Conservation (phyloP, 2,329 filamentous ascomycete species). For the Zopfia rhizophila region DNA sequence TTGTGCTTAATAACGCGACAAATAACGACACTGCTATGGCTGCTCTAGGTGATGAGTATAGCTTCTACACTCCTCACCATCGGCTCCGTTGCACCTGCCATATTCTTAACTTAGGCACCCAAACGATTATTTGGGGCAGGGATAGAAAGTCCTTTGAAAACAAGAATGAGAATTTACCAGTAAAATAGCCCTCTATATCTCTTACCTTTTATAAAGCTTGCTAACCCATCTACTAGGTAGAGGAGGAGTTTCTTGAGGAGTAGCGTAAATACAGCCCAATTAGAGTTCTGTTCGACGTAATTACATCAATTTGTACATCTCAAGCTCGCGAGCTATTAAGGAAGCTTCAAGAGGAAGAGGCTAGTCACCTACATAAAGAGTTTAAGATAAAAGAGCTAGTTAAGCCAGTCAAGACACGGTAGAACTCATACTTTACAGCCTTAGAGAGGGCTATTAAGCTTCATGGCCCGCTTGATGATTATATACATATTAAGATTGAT, state of each 20-base stretch:
- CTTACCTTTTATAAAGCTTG: too few species aligned
- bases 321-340: slow-evolving; percentile 6
- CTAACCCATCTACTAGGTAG: not conserved
- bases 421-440: slow-evolving; percentile 4
- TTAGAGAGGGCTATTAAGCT: slow-evolving; percentile 9
- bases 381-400: not conserved
- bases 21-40: too few species aligned
- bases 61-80: not conserved
- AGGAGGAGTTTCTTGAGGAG: slow-evolving; percentile 2
- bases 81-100: slow-evolving; percentile 3
- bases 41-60: slow-evolving; percentile 6
- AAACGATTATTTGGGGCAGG: slow-evolving; percentile 2
- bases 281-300: slow-evolving; percentile 7
- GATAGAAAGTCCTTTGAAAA: slow-evolving; percentile 1
- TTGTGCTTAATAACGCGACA: slow-evolving; percentile 15
- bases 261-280: slow-evolving; percentile 4
- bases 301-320: slow-evolving; percentile 8
- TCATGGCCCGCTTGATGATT: not conserved
- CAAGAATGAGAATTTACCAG: not conserved
- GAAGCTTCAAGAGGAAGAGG: slow-evolving; percentile 1
- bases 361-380: not conserved
- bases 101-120: slow-evolving; percentile 4
- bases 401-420: slow-evolving; percentile 9
- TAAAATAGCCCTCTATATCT: too few species aligned
- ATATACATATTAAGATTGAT: not conserved